Percentiles rank a stretch among this genome's conserved stretches.
Evolutionary conservation across 2,329 filamentous ascomycete species (phyloP).

Genomic region (Fonsecaea multimorphosa): DNA sequence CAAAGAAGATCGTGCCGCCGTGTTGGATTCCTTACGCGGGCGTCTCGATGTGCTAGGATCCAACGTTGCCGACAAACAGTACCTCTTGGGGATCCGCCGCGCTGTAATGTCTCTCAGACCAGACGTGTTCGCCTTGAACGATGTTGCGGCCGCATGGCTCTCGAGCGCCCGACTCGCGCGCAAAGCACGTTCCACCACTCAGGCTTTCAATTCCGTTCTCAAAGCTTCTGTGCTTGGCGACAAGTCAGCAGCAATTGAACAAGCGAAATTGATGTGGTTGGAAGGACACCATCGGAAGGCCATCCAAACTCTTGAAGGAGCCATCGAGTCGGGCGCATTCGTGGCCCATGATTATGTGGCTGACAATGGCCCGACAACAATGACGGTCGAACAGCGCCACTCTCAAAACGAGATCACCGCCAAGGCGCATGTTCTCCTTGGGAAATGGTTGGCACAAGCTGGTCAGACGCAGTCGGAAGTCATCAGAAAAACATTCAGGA

Average conservation of each 20-base stretch:
- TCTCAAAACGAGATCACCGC: conserved; percentile 59
- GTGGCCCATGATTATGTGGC: conserved; percentile 54
- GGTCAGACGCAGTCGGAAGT: conserved; percentile 87
- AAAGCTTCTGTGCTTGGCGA: conserved; percentile 86
- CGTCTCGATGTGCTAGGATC: conserved; percentile 89
- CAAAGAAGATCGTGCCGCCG: conserved; percentile 49
- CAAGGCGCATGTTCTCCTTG: conserved; percentile 84
- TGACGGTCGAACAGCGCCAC: conserved; percentile 50
- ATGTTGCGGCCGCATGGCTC: conserved; percentile 85
- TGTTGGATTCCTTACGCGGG: conserved; percentile 67
- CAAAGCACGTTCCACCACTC: conserved; percentile 80
- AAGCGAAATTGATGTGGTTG: conserved; percentile 89
- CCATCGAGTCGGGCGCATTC: conserved; percentile 82
- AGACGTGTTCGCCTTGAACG: conserved; percentile 66
- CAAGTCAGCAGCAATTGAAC: conserved; percentile 88
- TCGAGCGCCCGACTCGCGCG: conserved; percentile 83
- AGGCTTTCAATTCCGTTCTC: conserved; percentile 91
- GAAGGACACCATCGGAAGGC: conserved; percentile 93
- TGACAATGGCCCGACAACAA: conserved; percentile 46
- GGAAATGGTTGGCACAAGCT: conserved; percentile 96
- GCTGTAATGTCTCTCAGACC: conserved; percentile 81
- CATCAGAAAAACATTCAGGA: conserved; percentile 80
- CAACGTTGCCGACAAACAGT: conserved; percentile 92
- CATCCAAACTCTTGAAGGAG: conserved; percentile 86
- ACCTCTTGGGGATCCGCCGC: conserved; percentile 81